These are phyloP conservation scores for Endotrypanum monterogeii DNA, from an alignment of 208 protist genomes.

Conservation along the genomic window DNA sequence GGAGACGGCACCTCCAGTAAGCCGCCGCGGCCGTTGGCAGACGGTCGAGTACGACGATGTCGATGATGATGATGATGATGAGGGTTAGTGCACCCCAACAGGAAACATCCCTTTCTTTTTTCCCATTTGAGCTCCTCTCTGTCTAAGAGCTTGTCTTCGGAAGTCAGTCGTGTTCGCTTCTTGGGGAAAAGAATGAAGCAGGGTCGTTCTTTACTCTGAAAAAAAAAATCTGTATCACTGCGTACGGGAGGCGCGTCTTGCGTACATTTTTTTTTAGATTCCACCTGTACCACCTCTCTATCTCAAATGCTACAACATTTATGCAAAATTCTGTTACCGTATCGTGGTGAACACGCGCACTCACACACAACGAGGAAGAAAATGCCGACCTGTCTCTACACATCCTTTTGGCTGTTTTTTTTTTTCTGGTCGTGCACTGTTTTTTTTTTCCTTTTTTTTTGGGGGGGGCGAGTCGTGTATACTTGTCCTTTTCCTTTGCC, in stretches of 20 bases:
- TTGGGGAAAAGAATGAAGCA: too few relatives aligned
- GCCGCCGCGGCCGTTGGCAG: constrained; percentile 60
- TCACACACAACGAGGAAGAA: neutral
- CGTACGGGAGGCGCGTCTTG: too few relatives aligned
- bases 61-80: constrained; percentile 39
- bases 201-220: too few relatives aligned
- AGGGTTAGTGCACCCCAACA: neutral
- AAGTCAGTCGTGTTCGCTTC: too few relatives aligned
- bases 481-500: neutral
- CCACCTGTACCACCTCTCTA: too few relatives aligned
- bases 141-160: neutral
- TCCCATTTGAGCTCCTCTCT: neutral
- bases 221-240: too few relatives aligned
- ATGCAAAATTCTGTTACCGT: too few relatives aligned
- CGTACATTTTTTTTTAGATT: too few relatives aligned
- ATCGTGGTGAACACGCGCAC: neutral
- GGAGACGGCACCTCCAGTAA: constrained; percentile 26
- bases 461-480: neutral
- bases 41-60: constrained; percentile 82
- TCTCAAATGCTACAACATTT: too few relatives aligned
- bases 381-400: neutral
- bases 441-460: neutral
- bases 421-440: neutral
- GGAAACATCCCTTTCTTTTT: neutral
- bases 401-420: neutral